Percentiles rank a stretch among this genome's conserved stretches.
Evolutionary conservation across 805 yeast species (phyloP).

Genomic region (Komagataella ulmi): DNA sequence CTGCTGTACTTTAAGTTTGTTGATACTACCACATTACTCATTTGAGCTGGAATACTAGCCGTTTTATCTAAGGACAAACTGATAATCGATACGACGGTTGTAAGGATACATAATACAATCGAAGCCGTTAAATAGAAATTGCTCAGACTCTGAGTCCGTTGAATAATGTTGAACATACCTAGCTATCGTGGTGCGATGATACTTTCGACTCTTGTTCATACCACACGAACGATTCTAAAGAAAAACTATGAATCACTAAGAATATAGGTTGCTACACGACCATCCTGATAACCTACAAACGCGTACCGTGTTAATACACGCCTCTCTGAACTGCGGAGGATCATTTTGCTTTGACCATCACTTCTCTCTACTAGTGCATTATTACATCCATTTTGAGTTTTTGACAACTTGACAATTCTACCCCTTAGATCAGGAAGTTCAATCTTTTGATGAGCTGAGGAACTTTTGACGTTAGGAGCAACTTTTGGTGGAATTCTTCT

Average conservation of each 20-base stretch:
- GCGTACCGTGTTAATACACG: slow-evolving; percentile 12
- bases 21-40: neutral
- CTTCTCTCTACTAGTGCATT: slow-evolving; percentile 4
- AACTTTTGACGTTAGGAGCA: slow-evolving; percentile 2
- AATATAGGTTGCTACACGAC: slow-evolving; percentile 14
- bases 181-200: neutral
- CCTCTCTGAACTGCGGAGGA: slow-evolving; percentile 16
- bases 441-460: slow-evolving; percentile 1
- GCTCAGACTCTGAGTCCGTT: neutral
- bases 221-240: neutral
- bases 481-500: slow-evolving; percentile 14
- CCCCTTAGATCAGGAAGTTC: slow-evolving; percentile 6
- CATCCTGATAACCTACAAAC: slow-evolving; percentile 19
- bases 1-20: slow-evolving; percentile 30
- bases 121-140: neutral
- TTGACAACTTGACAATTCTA: slow-evolving; percentile 9
- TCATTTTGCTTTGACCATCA: slow-evolving; percentile 19
- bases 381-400: slow-evolving; percentile 8
- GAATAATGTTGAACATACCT: neutral
- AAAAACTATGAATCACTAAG: neutral
- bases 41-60: neutral
- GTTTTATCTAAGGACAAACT: neutral
- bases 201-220: too few relatives aligned
- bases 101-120: neutral
- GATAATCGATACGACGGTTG: neutral